phyloP scores from a whole-genome alignment of 2,329 filamentous ascomycete genomes.

The Penicillium sp. region DNA sequence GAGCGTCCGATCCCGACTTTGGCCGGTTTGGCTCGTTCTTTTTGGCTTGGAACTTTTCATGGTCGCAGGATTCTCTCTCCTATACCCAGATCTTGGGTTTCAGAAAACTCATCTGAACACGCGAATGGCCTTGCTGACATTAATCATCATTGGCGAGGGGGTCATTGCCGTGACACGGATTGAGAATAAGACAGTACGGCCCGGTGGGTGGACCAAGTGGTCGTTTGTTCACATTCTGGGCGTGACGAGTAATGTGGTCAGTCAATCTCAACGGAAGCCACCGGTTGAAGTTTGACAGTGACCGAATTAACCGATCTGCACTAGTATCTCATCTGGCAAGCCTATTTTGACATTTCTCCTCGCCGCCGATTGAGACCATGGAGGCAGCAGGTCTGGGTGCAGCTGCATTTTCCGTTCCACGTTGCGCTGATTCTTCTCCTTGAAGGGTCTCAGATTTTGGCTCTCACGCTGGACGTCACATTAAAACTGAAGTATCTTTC shows the following conservation, averaged over 20 bases:
- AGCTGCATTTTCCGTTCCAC: slow-evolving; percentile 58
- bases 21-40: slow-evolving; percentile 52
- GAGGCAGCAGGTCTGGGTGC: slow-evolving; percentile 51
- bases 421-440: slow-evolving; percentile 58
- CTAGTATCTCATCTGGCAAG: slow-evolving; percentile 57
- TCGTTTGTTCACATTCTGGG: slow-evolving; percentile 36
- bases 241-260: slow-evolving; percentile 35
- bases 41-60: slow-evolving; percentile 49
- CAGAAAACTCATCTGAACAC: slow-evolving; percentile 58
- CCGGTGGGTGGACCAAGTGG: slow-evolving; percentile 36
- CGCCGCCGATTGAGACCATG: slow-evolving; percentile 46
- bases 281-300: background rate
- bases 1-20: slow-evolving; percentile 28
- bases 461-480: slow-evolving; percentile 42
- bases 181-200: slow-evolving; percentile 47
- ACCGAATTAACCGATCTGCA: background rate
- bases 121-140: slow-evolving; percentile 57
- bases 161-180: slow-evolving; percentile 55
- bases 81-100: slow-evolving; percentile 54
- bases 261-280: slow-evolving; percentile 1
- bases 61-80: slow-evolving; percentile 50
- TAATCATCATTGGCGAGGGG: slow-evolving; percentile 62
- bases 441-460: slow-evolving; percentile 56
- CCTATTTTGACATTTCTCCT: slow-evolving; percentile 54
- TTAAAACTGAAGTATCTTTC: slow-evolving; percentile 38